Evolutionary conservation across 768 basidiomycete species (phyloP), one percentile per base, ranked within the genome.

Genomic region (Agaricus subrufescens): DNA sequence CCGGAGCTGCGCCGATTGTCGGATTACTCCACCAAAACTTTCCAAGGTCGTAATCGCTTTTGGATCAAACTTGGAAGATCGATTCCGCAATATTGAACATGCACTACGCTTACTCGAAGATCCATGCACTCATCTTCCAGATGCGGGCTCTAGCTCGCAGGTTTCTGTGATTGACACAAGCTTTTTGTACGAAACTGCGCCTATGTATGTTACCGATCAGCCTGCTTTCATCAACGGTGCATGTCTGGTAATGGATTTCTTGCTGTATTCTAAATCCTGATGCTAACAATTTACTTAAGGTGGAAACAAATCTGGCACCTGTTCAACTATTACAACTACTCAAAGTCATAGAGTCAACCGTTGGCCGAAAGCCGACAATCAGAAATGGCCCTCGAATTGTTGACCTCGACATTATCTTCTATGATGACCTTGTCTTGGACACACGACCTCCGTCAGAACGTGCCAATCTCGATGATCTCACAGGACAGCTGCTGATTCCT

Each of bases 131-230:
- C 56, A 75, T 10, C 45, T 75, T 11, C 56, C 60, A 8, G 42
- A 57, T 14, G 56, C 49, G 39, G 52, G 45, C 15, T 1, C 49
- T 9, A 43, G 50, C 19, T 14, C 58, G 11, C 58, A 68, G 31
- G 67, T 78, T 2, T 65, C 64, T 14, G 75, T 96, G 29, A 69
- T 85, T 23, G 79, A 91, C 62, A 94, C 92, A 1, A 94, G 92
- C 65, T 91, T 94, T 70, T 66, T 98, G 73, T 98, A 98, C 66
- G 89, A 98, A 70, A 94, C 89, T 19, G 78, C 86, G 11, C 92
- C 97, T 0, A 98, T 99, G 97, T 98, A 99, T 67, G 88, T 96
- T 43, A 82, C 82, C 10, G 87, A 97, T 56, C 97, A 99, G 67
- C 89, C 87, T 11, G 73, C 76, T 37, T 98, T 98, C 71, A 80